Evolutionary conservation across 768 basidiomycete species (phyloP).

Genomic region (Boletus eberwhitei): DNA sequence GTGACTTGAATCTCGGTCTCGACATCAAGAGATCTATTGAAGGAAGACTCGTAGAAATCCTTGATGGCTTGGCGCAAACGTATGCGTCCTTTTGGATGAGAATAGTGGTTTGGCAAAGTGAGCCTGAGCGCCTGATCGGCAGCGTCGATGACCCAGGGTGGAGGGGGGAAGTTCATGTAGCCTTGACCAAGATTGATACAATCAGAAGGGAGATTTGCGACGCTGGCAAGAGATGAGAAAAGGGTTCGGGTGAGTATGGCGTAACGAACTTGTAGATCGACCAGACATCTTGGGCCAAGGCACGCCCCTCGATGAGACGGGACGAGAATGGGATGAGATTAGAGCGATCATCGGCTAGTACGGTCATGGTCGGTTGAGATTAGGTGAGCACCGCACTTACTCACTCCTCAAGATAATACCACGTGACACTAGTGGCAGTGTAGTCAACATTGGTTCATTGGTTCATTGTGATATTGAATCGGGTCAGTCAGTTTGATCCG

Average conservation of each 20-base stretch:
- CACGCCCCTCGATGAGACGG: conserved; percentile 70
- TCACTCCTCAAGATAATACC: too few relatives aligned
- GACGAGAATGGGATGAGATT: conserved; percentile 67
- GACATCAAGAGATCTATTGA: conserved; percentile 69
- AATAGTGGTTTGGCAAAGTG: conserved; percentile 78
- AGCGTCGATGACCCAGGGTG: conserved; percentile 72
- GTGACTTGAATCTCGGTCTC: conserved; percentile 91
- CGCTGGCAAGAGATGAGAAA: conserved; percentile 45
- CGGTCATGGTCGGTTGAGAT: neutral
- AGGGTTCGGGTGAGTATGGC: conserved; percentile 1
- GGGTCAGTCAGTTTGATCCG: too few relatives aligned
- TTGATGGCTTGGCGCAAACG: conserved; percentile 88
- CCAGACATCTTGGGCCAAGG: conserved; percentile 84
- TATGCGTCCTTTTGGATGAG: conserved; percentile 85
- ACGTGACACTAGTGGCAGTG: neutral
- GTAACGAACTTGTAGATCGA: conserved; percentile 74
- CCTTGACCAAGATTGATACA: conserved; percentile 95
- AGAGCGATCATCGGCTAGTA: conserved; percentile 34
- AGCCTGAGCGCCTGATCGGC: conserved; percentile 64
- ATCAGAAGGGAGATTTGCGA: conserved; percentile 81
- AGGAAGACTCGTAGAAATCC: conserved; percentile 65
- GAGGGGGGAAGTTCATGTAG: conserved; percentile 92
- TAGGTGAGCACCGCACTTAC: too few relatives aligned
- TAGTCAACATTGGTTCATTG: too few relatives aligned
- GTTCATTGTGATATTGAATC: too few relatives aligned